phyloP scores from a whole-genome alignment of 139 green algal genomes.

The Nannochloris sp. region DNA sequence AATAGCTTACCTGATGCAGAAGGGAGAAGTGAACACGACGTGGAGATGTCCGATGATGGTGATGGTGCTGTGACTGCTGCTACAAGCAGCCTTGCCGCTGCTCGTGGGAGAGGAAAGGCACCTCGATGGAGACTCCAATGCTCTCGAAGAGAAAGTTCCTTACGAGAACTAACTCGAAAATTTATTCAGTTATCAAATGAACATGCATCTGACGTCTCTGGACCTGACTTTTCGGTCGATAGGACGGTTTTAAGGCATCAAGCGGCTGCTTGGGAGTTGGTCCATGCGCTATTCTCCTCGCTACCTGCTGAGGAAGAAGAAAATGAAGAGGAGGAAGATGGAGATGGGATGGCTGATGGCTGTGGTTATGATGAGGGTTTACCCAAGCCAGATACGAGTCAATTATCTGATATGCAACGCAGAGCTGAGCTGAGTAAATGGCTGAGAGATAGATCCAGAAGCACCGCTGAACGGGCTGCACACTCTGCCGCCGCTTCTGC shows the following conservation, averaged over 20 bases:
- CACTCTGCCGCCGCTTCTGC: no score
- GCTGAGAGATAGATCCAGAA: conserved; percentile 33
- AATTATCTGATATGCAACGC: conserved; percentile 24
- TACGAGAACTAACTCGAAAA: conserved; percentile 13
- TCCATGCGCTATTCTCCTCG: conserved; percentile 47
- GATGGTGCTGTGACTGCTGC: background rate
- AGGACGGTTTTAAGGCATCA: conserved; percentile 34
- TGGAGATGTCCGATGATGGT: background rate
- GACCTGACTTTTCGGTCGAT: background rate
- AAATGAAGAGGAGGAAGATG: conserved; percentile 7
- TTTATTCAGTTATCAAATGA: conserved; percentile 10
- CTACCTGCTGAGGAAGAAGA: conserved; percentile 1
- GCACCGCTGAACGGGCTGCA: conserved; percentile 4
- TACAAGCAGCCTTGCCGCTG: background rate
- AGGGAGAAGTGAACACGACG: background rate
- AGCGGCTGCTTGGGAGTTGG: conserved; percentile 57
- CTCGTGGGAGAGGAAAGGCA: background rate
- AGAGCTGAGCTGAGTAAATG: conserved; percentile 40
- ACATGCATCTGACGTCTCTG: no score
- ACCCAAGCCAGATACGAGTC: background rate
- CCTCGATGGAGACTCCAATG: conserved; percentile 32
- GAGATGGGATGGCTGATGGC: background rate
- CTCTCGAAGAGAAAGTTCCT: conserved; percentile 5
- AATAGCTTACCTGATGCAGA: conserved; percentile 20
- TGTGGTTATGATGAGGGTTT: background rate